Evolutionary conservation across 441 rosid species (phyloP).

Genomic region (Adansonia grandidieri): DNA sequence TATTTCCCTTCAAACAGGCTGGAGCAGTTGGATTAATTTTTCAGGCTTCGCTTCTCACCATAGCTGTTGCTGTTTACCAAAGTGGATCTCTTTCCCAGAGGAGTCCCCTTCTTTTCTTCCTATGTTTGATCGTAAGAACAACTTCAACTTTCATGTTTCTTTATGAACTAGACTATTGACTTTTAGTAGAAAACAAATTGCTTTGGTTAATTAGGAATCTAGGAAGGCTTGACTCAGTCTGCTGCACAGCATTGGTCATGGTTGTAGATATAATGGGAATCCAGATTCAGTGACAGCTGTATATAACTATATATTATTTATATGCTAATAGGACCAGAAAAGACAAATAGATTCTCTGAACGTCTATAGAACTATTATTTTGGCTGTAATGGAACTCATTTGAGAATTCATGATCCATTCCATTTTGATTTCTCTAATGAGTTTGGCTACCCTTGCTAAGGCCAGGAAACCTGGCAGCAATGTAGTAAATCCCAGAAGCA

Average conservation of each 20-base stretch:
- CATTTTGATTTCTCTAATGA: background rate
- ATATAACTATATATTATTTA: too few species aligned
- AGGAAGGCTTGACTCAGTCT: background rate
- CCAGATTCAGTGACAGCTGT: background rate
- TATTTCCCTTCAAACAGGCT: conserved; percentile 48
- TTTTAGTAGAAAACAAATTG: background rate
- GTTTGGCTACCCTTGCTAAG: background rate
- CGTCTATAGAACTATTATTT: background rate
- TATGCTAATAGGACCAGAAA: background rate
- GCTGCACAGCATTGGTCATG: background rate
- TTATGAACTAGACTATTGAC: background rate
- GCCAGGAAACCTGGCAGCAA: background rate
- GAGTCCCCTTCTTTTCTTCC: conserved; percentile 71
- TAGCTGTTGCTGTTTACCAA: conserved; percentile 76
- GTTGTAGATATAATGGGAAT: background rate
- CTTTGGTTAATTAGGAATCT: background rate
- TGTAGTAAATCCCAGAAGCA: background rate
- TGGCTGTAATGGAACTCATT: background rate
- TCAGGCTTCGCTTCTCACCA: conserved; percentile 80
- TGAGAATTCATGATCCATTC: background rate
- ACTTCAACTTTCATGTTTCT: background rate
- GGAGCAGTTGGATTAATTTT: conserved; percentile 85
- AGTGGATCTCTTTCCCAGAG: conserved; percentile 69
- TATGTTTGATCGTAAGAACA: conserved; percentile 75
- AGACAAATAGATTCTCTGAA: background rate